Percentiles rank a stretch among this genome's conserved stretches.
These are phyloP conservation scores for Tetrastigma voinierianum DNA, from an alignment of 164 flowering plant species.

Conservation along the genomic window DNA sequence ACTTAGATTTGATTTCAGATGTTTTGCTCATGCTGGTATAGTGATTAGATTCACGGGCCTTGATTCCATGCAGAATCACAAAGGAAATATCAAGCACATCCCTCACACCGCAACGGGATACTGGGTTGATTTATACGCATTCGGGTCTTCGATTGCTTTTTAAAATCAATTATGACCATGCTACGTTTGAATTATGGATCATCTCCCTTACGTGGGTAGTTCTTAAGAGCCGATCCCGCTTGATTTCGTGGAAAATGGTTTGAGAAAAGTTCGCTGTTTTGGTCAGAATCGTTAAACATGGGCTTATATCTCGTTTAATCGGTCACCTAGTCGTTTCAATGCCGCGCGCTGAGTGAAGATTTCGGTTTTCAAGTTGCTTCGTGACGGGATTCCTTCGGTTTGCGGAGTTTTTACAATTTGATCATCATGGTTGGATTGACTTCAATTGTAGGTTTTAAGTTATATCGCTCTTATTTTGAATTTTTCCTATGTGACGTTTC, in stretches of 20 bases:
- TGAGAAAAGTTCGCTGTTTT: background rate
- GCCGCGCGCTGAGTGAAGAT: background rate
- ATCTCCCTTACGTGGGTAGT: background rate
- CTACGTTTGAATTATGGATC: background rate
- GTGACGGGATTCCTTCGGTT: background rate
- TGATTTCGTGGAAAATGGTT: background rate
- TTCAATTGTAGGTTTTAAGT: background rate
- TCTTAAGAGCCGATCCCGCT: slow-evolving; percentile 1
- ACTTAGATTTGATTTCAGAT: no score
- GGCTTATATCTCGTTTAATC: no score
- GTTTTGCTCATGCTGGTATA: no score
- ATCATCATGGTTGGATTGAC: background rate
- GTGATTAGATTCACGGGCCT: no score
- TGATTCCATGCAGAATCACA: slow-evolving; percentile 6
- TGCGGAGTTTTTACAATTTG: background rate
- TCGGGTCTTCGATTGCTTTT: background rate
- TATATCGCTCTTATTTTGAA: background rate
- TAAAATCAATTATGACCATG: background rate
- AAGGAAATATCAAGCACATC: background rate
- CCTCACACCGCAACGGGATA: background rate
- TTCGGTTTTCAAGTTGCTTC: background rate
- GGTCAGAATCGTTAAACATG: no score
- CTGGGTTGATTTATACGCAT: background rate
- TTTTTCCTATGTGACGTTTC: background rate
- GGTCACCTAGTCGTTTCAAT: no score